Conservation (phyloP, 78 protist species). For the slime mould (Dictyostelium discoideum) region dicty_2.7 NC_007091.3:2316001-2316500, state of each 20-base stretch:
- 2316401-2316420: background rate
- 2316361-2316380: background rate
- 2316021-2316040: background rate
- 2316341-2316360: background rate
- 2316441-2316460: background rate
- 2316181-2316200: background rate
- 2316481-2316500: too few species aligned
- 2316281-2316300: background rate
- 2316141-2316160: background rate
- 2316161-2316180: background rate
- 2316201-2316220: background rate
- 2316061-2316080: background rate
- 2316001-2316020: background rate
- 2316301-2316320: background rate
- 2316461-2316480: background rate
- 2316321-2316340: background rate
- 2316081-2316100: background rate
- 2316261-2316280: background rate
- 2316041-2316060: background rate
- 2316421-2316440: background rate
- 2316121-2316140: background rate
- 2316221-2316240: background rate
- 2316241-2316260: background rate
- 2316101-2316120: conserved; percentile 16
- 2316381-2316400: background rate